These are phyloP conservation scores for Gaeumannomyces sp. DNA, from an alignment of 2,329 filamentous ascomycete species.

Conservation along the genomic window DNA sequence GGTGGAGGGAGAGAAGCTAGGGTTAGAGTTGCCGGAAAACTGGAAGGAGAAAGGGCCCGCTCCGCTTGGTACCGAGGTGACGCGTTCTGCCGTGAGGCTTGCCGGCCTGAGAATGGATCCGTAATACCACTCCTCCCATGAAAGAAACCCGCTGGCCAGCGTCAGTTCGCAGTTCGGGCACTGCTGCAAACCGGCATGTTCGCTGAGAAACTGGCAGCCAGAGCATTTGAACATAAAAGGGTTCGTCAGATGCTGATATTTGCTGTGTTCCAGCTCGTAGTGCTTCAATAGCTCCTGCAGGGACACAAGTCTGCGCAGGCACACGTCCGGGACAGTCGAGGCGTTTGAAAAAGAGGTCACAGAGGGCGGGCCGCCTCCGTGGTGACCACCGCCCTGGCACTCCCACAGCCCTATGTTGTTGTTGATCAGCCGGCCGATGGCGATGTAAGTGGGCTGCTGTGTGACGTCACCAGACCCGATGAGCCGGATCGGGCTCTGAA, in stretches of 20 bases:
- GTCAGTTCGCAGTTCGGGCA: not conserved
- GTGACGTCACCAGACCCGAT: not conserved
- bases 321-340: not conserved
- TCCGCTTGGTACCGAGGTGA: not conserved
- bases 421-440: not conserved
- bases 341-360: not conserved
- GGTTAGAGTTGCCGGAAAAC: not conserved
- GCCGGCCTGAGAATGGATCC: not conserved
- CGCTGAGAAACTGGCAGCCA: not conserved
- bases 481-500: not conserved
- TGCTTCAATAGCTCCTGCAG: not conserved
- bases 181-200: not conserved
- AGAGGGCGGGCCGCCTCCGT: not conserved
- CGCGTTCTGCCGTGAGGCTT: not conserved
- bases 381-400: constrained; percentile 14
- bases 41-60: not conserved
- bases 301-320: not conserved
- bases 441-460: not conserved
- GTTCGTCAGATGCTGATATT: not conserved
- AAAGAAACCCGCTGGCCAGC: not conserved
- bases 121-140: not conserved
- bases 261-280: not conserved
- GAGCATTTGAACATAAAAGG: not conserved
- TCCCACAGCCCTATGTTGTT: constrained; percentile 1
- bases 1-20: not conserved